Conservation (phyloP, 805 yeast species). For the Millerago galiae region DNA sequence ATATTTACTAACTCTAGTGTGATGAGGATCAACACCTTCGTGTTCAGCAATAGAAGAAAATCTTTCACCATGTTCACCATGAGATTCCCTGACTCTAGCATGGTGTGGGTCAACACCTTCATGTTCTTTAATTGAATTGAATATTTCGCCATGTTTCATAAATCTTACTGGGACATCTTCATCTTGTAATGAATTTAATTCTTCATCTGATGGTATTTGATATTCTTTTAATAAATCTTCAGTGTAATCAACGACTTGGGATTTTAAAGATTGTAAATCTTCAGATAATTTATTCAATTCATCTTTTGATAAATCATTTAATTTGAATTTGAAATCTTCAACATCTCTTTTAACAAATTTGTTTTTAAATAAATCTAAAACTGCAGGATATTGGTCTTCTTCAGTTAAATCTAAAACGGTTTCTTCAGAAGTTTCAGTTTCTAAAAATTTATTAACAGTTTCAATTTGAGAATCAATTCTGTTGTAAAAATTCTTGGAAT, state of each 20-base stretch:
- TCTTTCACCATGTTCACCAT: neutral
- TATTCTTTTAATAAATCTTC: conserved; percentile 2
- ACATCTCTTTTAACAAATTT: conserved; percentile 8
- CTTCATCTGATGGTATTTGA: neutral
- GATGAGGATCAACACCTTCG: conserved; percentile 2
- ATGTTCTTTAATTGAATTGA: neutral
- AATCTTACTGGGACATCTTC: neutral
- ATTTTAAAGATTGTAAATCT: conserved; percentile 6
- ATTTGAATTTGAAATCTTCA: neutral
- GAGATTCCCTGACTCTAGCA: neutral
- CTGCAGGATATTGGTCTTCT: conserved; percentile 7
- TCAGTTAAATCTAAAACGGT: conserved; percentile 5
- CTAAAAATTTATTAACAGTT: conserved; percentile 1
- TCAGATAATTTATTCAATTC: conserved; percentile 5
- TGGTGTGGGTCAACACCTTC: conserved; percentile 4
- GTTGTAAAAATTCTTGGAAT: neutral
- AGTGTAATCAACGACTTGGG: conserved; percentile 4
- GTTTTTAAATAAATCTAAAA: conserved; percentile 5
- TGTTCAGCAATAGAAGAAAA: neutral
- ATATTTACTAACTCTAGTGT: neutral
- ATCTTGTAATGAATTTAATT: neutral
- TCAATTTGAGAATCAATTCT: conserved; percentile 4
- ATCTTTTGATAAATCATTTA: conserved; percentile 9
- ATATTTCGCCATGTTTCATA: neutral
- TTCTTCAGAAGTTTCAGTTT: conserved; percentile 1